Evolutionary conservation across 2,329 filamentous ascomycete species (phyloP).

Genomic region (Colletotrichum lini): DNA sequence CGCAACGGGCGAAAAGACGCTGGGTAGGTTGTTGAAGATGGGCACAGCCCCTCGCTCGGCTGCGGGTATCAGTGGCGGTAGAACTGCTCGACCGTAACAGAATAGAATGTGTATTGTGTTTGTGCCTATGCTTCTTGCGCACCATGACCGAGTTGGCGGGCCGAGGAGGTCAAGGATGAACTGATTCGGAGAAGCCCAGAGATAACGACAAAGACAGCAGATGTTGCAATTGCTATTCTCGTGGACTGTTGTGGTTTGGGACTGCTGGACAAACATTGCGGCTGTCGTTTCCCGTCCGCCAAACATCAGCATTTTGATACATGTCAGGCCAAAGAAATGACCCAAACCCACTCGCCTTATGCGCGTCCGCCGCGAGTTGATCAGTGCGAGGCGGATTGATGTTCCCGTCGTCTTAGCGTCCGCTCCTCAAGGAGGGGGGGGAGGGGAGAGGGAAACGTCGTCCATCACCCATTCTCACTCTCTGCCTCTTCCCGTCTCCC

Average conservation of each 20-base stretch:
- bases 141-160: conserved; percentile 4
- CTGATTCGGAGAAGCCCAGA: not conserved
- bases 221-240: conserved; percentile 2
- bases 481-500: not conserved
- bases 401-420: not conserved
- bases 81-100: conserved; percentile 4
- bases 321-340: not conserved
- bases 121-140: conserved; percentile 10
- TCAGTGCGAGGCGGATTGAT: conserved; percentile 2
- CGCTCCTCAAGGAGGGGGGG: not conserved
- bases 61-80: conserved; percentile 10
- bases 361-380: conserved; percentile 11
- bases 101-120: conserved; percentile 1
- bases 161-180: conserved; percentile 12
- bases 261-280: conserved; percentile 26
- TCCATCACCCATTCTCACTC: not conserved
- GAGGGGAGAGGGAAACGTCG: not conserved
- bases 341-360: not conserved
- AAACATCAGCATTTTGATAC: conserved; percentile 4
- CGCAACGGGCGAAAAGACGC: conserved; percentile 14
- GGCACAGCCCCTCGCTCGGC: conserved; percentile 5
- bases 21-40: conserved; percentile 24
- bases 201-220: conserved; percentile 11
- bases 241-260: conserved; percentile 1
- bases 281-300: not conserved